Evolutionary conservation across 2,329 filamentous ascomycete species (phyloP).

Genomic region (Zalaria sp.): DNA sequence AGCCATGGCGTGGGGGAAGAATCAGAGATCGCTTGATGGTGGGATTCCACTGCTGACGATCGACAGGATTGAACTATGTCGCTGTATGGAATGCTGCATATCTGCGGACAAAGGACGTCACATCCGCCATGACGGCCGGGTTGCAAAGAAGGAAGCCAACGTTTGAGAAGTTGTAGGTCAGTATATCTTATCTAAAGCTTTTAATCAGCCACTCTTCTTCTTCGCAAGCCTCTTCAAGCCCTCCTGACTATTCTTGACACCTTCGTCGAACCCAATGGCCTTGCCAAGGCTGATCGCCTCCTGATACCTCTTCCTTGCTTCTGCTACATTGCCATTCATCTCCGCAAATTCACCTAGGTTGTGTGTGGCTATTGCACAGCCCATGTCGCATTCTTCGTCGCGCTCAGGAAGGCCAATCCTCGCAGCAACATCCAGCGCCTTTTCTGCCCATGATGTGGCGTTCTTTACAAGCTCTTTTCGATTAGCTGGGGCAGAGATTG

Average conservation of each 20-base stretch:
- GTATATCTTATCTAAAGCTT: background rate
- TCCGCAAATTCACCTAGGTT: slow-evolving; percentile 76
- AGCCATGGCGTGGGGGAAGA: background rate
- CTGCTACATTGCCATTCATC: slow-evolving; percentile 50
- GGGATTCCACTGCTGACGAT: background rate
- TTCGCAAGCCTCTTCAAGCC: slow-evolving; percentile 22
- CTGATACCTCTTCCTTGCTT: slow-evolving; percentile 54
- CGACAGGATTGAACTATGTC: slow-evolving; percentile 61
- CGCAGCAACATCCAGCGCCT: slow-evolving; percentile 54
- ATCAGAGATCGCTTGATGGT: background rate
- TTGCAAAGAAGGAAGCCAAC: slow-evolving; percentile 65
- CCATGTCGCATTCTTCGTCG: slow-evolving; percentile 67
- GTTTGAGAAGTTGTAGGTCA: slow-evolving; percentile 63
- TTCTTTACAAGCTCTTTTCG: slow-evolving; percentile 50
- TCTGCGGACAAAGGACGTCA: slow-evolving; percentile 67
- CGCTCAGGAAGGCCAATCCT: slow-evolving; percentile 52
- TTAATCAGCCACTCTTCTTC: background rate
- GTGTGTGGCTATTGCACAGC: slow-evolving; percentile 71
- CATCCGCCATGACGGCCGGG: slow-evolving; percentile 59
- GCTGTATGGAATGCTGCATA: slow-evolving; percentile 76
- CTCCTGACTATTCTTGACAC: slow-evolving; percentile 25
- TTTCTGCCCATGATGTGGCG: slow-evolving; percentile 64
- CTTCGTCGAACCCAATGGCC: slow-evolving; percentile 32
- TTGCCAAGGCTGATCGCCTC: slow-evolving; percentile 50
- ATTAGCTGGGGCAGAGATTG: slow-evolving; percentile 20